phyloP scores from a whole-genome alignment of 2,329 filamentous ascomycete species.

The Alternaria metachromatica region DNA sequence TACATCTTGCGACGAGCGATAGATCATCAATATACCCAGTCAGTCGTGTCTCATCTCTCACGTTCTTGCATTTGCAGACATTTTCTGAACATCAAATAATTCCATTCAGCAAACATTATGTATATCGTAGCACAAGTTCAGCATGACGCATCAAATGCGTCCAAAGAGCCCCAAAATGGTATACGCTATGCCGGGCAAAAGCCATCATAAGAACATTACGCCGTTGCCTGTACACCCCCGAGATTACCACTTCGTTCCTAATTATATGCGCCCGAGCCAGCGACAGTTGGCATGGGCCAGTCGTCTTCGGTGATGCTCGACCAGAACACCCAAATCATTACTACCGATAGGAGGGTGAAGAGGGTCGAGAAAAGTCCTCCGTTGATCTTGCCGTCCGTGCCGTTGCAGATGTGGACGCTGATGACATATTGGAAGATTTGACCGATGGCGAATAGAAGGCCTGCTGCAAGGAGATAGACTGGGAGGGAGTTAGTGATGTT shows the following conservation, averaged over 20 bases:
- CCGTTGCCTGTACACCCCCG: constrained; percentile 29
- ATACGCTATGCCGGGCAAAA: constrained; percentile 49
- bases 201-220: constrained; percentile 47
- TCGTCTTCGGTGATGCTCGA: constrained; percentile 99
- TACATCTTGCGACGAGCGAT: background rate
- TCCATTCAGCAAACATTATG: constrained; percentile 42
- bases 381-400: constrained; percentile 84
- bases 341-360: constrained; percentile 85
- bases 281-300: constrained; percentile 72
- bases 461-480: constrained; percentile 78
- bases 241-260: constrained; percentile 18
- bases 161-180: constrained; percentile 43
- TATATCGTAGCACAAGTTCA: constrained; percentile 38
- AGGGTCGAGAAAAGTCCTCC: constrained; percentile 91
- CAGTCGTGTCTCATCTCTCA: background rate
- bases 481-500: constrained; percentile 19
- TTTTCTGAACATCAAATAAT: constrained; percentile 1
- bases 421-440: constrained; percentile 97
- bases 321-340: constrained; percentile 94
- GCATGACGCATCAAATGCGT: constrained; percentile 35
- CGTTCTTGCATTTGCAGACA: background rate
- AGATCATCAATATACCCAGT: background rate
- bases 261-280: constrained; percentile 50
- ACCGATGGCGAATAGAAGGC: constrained; percentile 83
- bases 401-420: constrained; percentile 87